Evolutionary conservation across 2,329 filamentous ascomycete species (phyloP).

Genomic region (Cytospora chrysosperma): DNA sequence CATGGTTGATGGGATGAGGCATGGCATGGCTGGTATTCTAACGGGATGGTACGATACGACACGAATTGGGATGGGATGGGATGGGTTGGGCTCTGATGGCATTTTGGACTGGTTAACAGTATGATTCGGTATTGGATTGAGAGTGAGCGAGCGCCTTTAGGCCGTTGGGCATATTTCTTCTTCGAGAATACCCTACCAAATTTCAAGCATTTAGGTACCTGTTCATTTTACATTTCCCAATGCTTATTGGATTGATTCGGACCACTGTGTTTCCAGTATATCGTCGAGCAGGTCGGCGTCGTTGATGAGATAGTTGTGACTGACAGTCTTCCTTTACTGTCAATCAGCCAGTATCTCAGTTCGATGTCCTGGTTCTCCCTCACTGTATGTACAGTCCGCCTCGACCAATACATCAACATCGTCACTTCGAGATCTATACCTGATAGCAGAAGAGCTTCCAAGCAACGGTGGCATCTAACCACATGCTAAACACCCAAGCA

Average conservation of each 20-base stretch:
- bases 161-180: conserved; percentile 5
- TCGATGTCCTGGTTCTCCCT: neutral
- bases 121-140: neutral
- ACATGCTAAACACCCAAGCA: too few species aligned
- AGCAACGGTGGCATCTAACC: too few species aligned
- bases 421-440: too few species aligned
- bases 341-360: neutral
- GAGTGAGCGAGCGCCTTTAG: neutral
- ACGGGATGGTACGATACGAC: neutral
- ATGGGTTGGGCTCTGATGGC: neutral
- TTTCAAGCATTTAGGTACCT: conserved; percentile 4
- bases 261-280: neutral
- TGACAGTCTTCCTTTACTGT: neutral
- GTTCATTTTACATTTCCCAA: neutral
- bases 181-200: conserved; percentile 11
- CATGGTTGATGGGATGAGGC: neutral
- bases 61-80: neutral
- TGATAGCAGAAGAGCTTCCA: too few species aligned
- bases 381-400: too few species aligned
- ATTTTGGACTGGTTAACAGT: neutral
- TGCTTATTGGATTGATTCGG: neutral
- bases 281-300: neutral
- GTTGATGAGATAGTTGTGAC: neutral
- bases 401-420: too few species aligned
- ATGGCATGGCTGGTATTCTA: too few species aligned